These are phyloP conservation scores for Lathyrus sativus DNA, from an alignment of 306 rosid genomes.

Conservation along the genomic window DNA sequence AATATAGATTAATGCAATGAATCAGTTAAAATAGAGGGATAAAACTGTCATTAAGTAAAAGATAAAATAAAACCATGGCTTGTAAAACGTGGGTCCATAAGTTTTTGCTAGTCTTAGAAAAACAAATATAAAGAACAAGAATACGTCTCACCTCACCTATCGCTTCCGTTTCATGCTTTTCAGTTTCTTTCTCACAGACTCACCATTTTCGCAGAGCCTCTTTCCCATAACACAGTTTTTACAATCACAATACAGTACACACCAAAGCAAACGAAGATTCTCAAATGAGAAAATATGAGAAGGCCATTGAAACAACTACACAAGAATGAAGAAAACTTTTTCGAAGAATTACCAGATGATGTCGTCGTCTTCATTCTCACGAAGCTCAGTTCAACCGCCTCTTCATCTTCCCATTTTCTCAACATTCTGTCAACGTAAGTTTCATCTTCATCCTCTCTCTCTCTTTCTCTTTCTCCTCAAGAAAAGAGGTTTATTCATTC, in stretches of 20 bases:
- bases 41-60: too few relatives aligned
- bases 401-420: conserved; percentile 69
- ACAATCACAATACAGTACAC: too few relatives aligned
- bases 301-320: conserved; percentile 37
- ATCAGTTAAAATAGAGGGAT: too few relatives aligned
- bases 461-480: too few relatives aligned
- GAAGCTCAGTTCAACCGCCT: conserved; percentile 68
- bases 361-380: conserved; percentile 61
- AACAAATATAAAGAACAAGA: conserved; percentile 5
- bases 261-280: not conserved
- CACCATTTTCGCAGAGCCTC: too few relatives aligned
- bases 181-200: not conserved
- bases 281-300: conserved; percentile 32
- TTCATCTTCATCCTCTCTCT: not conserved
- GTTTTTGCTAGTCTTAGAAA: not conserved
- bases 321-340: conserved; percentile 45
- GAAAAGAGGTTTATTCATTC: too few relatives aligned
- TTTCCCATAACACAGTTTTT: too few relatives aligned
- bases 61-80: not conserved
- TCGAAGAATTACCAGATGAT: conserved; percentile 74
- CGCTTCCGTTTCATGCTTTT: conserved; percentile 11
- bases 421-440: conserved; percentile 61
- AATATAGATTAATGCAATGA: too few relatives aligned
- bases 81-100: conserved; percentile 12
- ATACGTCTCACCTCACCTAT: not conserved